Evolutionary conservation across 2,329 filamentous ascomycete species (phyloP), one percentile per base, ranked within the genome.

Genomic region (Aspergillus calidoustus): DNA sequence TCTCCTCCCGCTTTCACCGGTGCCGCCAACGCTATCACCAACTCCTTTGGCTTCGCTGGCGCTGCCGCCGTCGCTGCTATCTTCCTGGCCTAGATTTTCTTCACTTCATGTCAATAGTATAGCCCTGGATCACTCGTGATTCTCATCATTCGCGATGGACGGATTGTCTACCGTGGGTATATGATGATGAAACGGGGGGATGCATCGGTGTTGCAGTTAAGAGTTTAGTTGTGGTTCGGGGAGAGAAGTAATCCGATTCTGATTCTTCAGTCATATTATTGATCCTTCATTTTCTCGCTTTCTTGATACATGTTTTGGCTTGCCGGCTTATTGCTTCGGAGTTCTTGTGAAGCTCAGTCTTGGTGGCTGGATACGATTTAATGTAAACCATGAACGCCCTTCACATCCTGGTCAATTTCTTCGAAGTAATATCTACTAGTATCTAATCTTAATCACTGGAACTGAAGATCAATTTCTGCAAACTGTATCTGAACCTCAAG

Each of bases 51-150:
- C 57, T 67, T 73, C 62, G 72, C 71, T 61, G 72, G 72, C 68
- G 70, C 66, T 43, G 72, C 72, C 56, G 72, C 71, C 57, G 67
- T 66, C 34, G 70, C 71, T 47, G 72, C 72, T 64, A 64, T 73
- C 70, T 69, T 74, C 72, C 54, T 74, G 62, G 72, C 72, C 64
- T 74, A 74, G 66, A 72, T 72, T 67, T 68, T 61, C 51, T 60
- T 55, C 60, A 47, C 47, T 70, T 69, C 64, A 64, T 69, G 69
- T 72, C 63, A 64, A 69, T 71, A 70, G 65, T 70, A 61, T 71
- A 69, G 47, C 72, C 74, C 59, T 78, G 58, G 60, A 50, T 62
- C 52, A 55, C 60, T 63, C 50, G 34, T 57, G 61, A 59, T 46
- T 62, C 58, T 43, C 25, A 23, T 38, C 38, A 22, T 47, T 49